phyloP scores from a whole-genome alignment of 1,284 basidiomycete genomes.

The Cutaneotrichosporon arboriforme region DNA sequence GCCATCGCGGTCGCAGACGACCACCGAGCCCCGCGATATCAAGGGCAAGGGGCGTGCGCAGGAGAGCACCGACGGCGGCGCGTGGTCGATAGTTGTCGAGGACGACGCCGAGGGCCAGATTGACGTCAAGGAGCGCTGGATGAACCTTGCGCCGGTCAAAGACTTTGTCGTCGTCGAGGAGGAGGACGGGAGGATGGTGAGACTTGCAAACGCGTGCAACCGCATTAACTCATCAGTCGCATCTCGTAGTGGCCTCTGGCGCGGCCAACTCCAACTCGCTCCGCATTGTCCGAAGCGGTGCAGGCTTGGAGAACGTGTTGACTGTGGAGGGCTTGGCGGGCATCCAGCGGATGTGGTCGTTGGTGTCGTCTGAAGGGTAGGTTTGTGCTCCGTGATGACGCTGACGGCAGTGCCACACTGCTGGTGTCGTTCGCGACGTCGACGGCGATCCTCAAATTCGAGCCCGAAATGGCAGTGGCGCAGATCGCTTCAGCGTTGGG shows the following conservation, averaged over 20 bases:
- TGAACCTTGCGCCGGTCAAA: slow-evolving; percentile 80
- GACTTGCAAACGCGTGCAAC: slow-evolving; percentile 29
- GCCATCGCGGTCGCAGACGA: neutral
- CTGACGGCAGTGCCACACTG: slow-evolving; percentile 14
- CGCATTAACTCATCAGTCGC: slow-evolving; percentile 51
- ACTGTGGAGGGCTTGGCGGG: slow-evolving; percentile 58
- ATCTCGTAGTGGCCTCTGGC: slow-evolving; percentile 86
- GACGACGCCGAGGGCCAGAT: slow-evolving; percentile 43
- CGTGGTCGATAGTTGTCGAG: slow-evolving; percentile 40
- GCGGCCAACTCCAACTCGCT: slow-evolving; percentile 73
- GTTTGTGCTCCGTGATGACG: neutral
- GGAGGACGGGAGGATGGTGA: slow-evolving; percentile 68
- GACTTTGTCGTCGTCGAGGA: slow-evolving; percentile 74
- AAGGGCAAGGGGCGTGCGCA: slow-evolving; percentile 34
- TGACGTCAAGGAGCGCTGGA: slow-evolving; percentile 60
- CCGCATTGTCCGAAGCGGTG: slow-evolving; percentile 76
- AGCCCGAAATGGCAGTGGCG: slow-evolving; percentile 33
- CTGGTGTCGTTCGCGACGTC: slow-evolving; percentile 25
- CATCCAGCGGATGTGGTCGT: slow-evolving; percentile 61
- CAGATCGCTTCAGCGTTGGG: slow-evolving; percentile 42
- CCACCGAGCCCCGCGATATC: neutral
- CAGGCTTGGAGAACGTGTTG: slow-evolving; percentile 68
- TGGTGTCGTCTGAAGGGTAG: slow-evolving; percentile 47
- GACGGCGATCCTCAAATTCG: slow-evolving; percentile 41
- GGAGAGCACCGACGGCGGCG: slow-evolving; percentile 47